Evolutionary conservation across 2,329 filamentous ascomycete species (phyloP), one percentile per base, ranked within the genome.

Genomic region (Phyllosticta citriasiana): DNA sequence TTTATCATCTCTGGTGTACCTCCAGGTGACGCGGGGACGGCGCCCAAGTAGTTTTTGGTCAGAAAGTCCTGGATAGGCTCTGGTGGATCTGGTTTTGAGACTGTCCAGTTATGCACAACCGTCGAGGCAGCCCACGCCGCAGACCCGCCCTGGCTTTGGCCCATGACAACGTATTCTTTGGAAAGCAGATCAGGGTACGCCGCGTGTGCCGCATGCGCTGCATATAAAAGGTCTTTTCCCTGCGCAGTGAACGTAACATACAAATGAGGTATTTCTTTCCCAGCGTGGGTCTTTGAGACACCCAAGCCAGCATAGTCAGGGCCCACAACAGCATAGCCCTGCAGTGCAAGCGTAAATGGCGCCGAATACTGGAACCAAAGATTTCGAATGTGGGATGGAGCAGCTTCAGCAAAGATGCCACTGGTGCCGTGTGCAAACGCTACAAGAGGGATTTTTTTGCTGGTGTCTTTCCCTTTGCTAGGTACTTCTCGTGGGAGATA

Each of bases 131-230:
- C 68, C 79, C 79, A 82, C 0, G 75, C 74, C 0, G 71, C 74
- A 1, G 71, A 72, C 7, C 77, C 79, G 24, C 79, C 80, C 67
- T 82, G 77, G 10, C 73, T 78, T 62, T 80, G 77, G 7, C 79
- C 78, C 65, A 78, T 72, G 25, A 73, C 69, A 16, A 80, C 76
- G 60, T 79, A 82, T 0, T 74, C 65, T 1, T 66, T 69, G 1
- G 77, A 65, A 16, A 40, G 33, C 1, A 67, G 64, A 1, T 67
- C 66, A 0, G 75, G 68, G 61, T 80, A 82, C 0, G 77, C 76
- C 12, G 64, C 64, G 14, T 70, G 71, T 0, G 77, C 77, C 0
- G 80, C 79, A 16, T 69, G 59, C 0, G 80, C 64, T 1, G 77
- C 73, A 61, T 79, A 76, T 1, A 77, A 66, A 0, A 78, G 59